A percentile compares a stretch with the other conserved stretches of the same genome.
phyloP scores from a whole-genome alignment of 306 rosid species.

The Cucurbita pepo region DNA sequence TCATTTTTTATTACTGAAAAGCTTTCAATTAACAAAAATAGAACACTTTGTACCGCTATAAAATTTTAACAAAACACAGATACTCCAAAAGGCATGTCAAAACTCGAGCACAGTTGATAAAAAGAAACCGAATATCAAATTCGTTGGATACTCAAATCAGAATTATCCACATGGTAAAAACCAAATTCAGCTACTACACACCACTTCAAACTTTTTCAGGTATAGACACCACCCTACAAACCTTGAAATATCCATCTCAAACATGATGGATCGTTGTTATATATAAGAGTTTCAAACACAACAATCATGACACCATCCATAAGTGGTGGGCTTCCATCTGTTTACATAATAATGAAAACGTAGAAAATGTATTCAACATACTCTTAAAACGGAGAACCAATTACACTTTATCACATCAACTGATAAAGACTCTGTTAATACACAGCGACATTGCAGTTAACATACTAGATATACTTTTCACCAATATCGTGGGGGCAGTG shows the following conservation, averaged over 20 bases:
- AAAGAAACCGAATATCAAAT: background rate
- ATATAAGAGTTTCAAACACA: background rate
- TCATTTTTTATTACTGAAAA: no score
- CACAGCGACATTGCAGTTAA: background rate
- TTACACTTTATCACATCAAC: background rate
- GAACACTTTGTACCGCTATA: no score
- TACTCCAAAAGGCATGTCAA: background rate
- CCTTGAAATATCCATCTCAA: background rate
- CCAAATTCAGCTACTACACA: background rate
- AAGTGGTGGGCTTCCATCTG: background rate
- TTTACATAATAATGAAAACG: background rate
- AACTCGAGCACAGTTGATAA: background rate
- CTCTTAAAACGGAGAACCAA: background rate
- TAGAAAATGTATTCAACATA: background rate
- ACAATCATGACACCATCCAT: background rate
- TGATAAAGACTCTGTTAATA: background rate
- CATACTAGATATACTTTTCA: constrained; percentile 5
- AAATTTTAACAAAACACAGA: no score
- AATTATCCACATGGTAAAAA: background rate
- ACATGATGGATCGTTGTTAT: background rate
- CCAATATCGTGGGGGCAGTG: background rate
- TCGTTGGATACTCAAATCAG: background rate
- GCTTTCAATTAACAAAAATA: no score
- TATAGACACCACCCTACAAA: background rate
- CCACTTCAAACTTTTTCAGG: no score